Evolutionary conservation across 2,329 filamentous ascomycete species (phyloP).

Genomic region (Monosporascus sp.): DNA sequence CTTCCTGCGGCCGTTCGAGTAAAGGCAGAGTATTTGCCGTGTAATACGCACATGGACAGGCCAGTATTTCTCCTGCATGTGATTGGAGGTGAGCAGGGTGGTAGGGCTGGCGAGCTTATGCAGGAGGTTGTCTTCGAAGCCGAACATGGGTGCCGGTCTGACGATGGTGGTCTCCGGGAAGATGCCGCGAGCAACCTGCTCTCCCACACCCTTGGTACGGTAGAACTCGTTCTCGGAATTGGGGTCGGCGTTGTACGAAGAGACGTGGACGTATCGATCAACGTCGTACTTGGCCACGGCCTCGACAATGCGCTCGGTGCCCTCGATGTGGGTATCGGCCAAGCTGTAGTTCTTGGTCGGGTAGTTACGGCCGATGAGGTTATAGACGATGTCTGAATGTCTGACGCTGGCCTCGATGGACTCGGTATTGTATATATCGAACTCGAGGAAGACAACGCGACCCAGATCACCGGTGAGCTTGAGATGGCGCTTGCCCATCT

Average conservation of each 20-base stretch:
- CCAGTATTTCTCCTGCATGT: conserved; percentile 86
- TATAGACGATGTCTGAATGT: conserved; percentile 97
- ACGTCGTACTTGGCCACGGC: conserved; percentile 97
- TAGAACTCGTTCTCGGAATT: conserved; percentile 85
- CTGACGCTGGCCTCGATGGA: conserved; percentile 96
- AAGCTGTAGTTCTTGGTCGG: conserved; percentile 97
- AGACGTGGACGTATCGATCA: conserved; percentile 94
- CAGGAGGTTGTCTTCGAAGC: conserved; percentile 88
- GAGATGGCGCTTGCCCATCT: conserved; percentile 95
- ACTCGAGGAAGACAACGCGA: conserved; percentile 85
- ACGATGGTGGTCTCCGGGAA: conserved; percentile 98
- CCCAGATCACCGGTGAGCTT: conserved; percentile 95
- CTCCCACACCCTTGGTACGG: conserved; percentile 81
- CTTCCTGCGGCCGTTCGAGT: no score
- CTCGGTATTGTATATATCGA: conserved; percentile 86
- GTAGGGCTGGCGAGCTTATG: conserved; percentile 75
- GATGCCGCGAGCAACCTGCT: conserved; percentile 78
- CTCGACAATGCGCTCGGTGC: conserved; percentile 85
- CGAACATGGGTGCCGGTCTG: conserved; percentile 87
- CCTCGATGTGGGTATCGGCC: conserved; percentile 89
- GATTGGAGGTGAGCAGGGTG: conserved; percentile 85
- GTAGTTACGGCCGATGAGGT: conserved; percentile 89
- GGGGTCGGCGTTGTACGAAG: conserved; percentile 82
- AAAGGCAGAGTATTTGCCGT: not conserved
- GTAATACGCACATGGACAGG: conserved; percentile 71